Evolutionary conservation across 495 filamentous ascomycete species (phyloP).

Genomic region (Penicillium canariense): DNA sequence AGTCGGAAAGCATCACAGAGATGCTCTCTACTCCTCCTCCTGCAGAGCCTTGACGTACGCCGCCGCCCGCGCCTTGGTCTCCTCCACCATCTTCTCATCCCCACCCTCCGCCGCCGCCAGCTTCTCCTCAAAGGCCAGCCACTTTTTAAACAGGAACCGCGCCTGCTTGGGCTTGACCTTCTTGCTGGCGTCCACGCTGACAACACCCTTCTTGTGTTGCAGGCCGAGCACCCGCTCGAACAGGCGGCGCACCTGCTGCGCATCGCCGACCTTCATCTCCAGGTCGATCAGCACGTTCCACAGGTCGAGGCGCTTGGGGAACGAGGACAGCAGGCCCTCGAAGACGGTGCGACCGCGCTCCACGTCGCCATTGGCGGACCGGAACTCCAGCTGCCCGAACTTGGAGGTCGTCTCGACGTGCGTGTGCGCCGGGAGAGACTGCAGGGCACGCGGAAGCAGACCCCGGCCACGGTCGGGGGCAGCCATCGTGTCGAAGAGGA

Average conservation of each 20-base stretch:
- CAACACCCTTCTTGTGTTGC: conserved; percentile 54
- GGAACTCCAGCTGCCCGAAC: conserved; percentile 90
- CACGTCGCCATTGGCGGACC: conserved; percentile 73
- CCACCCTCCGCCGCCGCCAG: conserved; percentile 47
- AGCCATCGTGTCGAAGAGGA: conserved; percentile 70
- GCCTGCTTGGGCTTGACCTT: conserved; percentile 69
- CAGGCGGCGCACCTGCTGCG: conserved; percentile 65
- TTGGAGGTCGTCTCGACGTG: conserved; percentile 78
- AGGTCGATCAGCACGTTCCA: conserved; percentile 91
- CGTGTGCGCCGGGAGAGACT: conserved; percentile 69
- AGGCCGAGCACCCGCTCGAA: conserved; percentile 72
- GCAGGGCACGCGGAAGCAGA: conserved; percentile 80
- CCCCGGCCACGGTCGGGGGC: conserved; percentile 72
- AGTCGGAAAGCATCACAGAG: background rate
- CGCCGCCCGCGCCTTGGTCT: conserved; percentile 69
- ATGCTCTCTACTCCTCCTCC: conserved; percentile 29
- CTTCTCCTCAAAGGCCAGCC: conserved; percentile 77
- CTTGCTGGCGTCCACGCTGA: conserved; percentile 34
- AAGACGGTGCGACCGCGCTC: conserved; percentile 95
- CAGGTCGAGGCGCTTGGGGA: conserved; percentile 83
- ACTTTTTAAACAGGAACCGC: conserved; percentile 78
- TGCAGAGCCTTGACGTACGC: conserved; percentile 63
- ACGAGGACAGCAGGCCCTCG: conserved; percentile 78
- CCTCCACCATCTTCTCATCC: conserved; percentile 66
- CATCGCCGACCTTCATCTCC: conserved; percentile 66